Base-by-base conservation (phyloP, 2,329 filamentous ascomycete genomes). In the Colletotrichum noveboracense region DNA sequence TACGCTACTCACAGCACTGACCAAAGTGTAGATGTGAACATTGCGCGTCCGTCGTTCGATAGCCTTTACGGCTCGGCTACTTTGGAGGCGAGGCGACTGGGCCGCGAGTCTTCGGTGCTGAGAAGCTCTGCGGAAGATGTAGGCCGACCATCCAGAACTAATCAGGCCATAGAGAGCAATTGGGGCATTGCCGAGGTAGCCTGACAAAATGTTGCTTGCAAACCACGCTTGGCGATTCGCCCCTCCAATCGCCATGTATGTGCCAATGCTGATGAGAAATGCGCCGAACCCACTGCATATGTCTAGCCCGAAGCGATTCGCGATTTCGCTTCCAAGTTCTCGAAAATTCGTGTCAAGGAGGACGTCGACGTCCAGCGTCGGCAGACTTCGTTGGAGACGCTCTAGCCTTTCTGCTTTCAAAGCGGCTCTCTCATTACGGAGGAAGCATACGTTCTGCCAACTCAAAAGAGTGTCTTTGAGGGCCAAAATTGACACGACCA, bases 201-300 rank as follows among this genome's bases (percentile, higher is more conserved):
- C 90, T 0, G 89, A 90, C 0, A 91, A 79, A 3, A 91, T 79
- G 70, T 91, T 91, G 78, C 87, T 90, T 1, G 87, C 86, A 0
- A 81, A 6, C 71, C 81, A 91, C 0, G 90, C 83, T 0, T 43
- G 74, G 0, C 34, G 80, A 65, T 90, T 83, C 1, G 83, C 86
- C 2, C 90, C 89, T 2, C 83, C 87, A 18, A 91, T 90, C 12
- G 90, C 90, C 85, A 91, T 85, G 73, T 87, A 84, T 1, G 90
- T 90, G 10, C 90, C 90, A 0, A 85, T 78, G 7, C 86, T 87
- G 18, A 91, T 89, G 4, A 90, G 78, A 2, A 91, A 71, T 0
- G 88, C 86, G 0, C 88, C 88, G 18, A 85, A 80, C 0, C 89
- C 90, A 82, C 91, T 85, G 0, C 89, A 77, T 5, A 85, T 34